Base-by-base conservation (phyloP, 2,329 filamentous ascomycete species). In the Westerdykella ornata region DNA sequence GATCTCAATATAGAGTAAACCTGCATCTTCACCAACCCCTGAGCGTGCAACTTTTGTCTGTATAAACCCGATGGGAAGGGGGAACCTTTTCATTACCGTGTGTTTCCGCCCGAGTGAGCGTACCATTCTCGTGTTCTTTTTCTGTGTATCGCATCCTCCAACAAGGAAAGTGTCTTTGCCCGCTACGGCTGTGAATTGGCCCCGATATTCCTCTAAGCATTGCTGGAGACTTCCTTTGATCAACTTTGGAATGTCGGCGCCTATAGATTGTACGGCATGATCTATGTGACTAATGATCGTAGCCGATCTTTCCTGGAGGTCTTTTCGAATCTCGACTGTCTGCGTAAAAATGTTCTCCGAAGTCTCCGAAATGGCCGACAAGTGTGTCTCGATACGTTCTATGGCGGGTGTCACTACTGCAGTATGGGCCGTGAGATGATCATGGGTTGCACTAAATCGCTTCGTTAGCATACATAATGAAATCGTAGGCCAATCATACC, bases 11-110 rank as follows among this genome's bases (percentile, higher is more conserved):
- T 17, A 26, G 5, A 44, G 11, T 15, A 33, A 38, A 20, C 3
- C 8, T 15, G 30, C 30, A 33, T 15, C 18, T 12, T 20, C 22
- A 13, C 16, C 16, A 8, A 17, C 4, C 30, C 30, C 30, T 5
- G 16, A 8, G 9, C 26, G 26, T 28, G 29, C 36, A 8, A 20
- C 37, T 18, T 28, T 44, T n/a, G 34, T 44, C n/a, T 44, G 38
- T 4, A 44, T 8, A 34, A 41, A 38, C 14, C 42, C 42, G 20
- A 41, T 39, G 12, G 38, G 42, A 15, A 41, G 30, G 13, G 38
- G 16, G n/a, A 41, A 37, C 6, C 9, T 41, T n/a, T 18, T 37
- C 13, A 7, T 33, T 14, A 33, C 5, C 17, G 34, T 19, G 41
- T 13, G 38, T 37, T 26, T 38, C 37, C 33, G 11, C 35, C n/a